phyloP scores from a whole-genome alignment of 768 basidiomycete species.

The Bullera alba region DNA sequence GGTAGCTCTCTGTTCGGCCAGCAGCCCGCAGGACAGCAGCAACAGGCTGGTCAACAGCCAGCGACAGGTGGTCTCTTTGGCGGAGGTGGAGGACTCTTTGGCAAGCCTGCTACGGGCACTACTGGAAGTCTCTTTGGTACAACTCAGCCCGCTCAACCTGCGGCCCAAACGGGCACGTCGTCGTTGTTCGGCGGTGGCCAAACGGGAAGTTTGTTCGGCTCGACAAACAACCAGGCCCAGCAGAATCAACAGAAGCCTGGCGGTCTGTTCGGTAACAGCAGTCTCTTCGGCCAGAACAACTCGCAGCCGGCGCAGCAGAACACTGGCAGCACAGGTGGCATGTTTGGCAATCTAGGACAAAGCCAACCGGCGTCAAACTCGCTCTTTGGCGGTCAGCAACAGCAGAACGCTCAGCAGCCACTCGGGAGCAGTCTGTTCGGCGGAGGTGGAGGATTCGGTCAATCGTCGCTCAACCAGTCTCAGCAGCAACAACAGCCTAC shows the following conservation, averaged over 20 bases:
- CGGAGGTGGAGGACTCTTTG: slow-evolving; percentile 18
- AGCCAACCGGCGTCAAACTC: slow-evolving; percentile 41
- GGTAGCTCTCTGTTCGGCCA: slow-evolving; percentile 5
- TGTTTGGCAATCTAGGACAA: slow-evolving; percentile 47
- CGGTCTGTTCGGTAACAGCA: slow-evolving; percentile 36
- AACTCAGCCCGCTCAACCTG: slow-evolving; percentile 16
- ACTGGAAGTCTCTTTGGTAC: slow-evolving; percentile 25
- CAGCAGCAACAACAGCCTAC: slow-evolving; percentile 51
- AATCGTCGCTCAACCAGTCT: slow-evolving; percentile 55
- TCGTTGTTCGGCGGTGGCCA: slow-evolving; percentile 12
- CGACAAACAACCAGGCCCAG: slow-evolving; percentile 4
- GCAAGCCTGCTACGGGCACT: slow-evolving; percentile 13
- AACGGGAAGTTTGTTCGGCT: slow-evolving; percentile 18
- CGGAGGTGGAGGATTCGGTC: slow-evolving; percentile 31
- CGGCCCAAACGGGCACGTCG: slow-evolving; percentile 3
- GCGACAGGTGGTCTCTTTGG: slow-evolving; percentile 7
- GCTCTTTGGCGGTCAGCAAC: slow-evolving; percentile 46
- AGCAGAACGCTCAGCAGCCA: slow-evolving; percentile 36
- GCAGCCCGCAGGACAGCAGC: too few species aligned
- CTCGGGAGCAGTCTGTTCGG: slow-evolving; percentile 52
- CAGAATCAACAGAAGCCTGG: slow-evolving; percentile 10
- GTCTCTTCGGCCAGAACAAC: slow-evolving; percentile 44
- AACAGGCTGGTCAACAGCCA: slow-evolving; percentile 9
- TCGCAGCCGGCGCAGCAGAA: slow-evolving; percentile 34
- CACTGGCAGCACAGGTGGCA: slow-evolving; percentile 30